phyloP scores from a whole-genome alignment of 116 monocot genomes.

The Zostera marina region DNA sequence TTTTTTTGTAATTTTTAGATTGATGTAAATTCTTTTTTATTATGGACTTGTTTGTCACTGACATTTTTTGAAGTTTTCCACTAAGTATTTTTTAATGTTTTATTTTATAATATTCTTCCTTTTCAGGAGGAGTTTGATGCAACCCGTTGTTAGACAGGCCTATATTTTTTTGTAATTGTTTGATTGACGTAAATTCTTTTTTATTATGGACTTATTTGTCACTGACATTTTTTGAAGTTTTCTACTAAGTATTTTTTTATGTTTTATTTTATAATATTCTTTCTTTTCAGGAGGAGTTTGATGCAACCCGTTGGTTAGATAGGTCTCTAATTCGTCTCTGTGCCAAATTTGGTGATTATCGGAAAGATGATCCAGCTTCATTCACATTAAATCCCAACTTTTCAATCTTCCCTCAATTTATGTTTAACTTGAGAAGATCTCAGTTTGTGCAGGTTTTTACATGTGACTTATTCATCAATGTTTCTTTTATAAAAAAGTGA shows the following conservation, averaged over 20 bases:
- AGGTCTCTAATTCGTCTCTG: conserved; percentile 85
- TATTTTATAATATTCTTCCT: background rate
- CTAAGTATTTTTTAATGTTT: background rate
- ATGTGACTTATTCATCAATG: background rate
- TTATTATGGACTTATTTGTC: background rate
- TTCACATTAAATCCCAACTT: conserved; percentile 73
- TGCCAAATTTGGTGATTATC: conserved; percentile 89
- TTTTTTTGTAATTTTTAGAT: background rate
- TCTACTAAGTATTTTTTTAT: background rate
- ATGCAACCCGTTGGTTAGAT: conserved; percentile 86
- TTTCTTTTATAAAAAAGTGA: background rate
- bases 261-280: background rate
- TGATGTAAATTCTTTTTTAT: background rate
- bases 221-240: background rate
- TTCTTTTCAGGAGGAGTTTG: conserved; percentile 79
- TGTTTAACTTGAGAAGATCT: conserved; percentile 92
- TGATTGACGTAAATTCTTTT: no score
- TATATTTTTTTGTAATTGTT: conserved; percentile 36
- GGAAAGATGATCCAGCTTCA: conserved; percentile 91
- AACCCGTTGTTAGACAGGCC: conserved; percentile 80
- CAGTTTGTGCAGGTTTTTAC: conserved; percentile 82
- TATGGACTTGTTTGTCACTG: background rate
- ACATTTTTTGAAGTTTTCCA: background rate
- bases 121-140: conserved; percentile 96
- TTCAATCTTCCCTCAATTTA: conserved; percentile 96